A percentile compares a stretch with the other conserved stretches of the same genome.
These are phyloP conservation scores for Lathyrus sativus DNA, from an alignment of 306 rosid genomes.

Conservation along the genomic window DNA sequence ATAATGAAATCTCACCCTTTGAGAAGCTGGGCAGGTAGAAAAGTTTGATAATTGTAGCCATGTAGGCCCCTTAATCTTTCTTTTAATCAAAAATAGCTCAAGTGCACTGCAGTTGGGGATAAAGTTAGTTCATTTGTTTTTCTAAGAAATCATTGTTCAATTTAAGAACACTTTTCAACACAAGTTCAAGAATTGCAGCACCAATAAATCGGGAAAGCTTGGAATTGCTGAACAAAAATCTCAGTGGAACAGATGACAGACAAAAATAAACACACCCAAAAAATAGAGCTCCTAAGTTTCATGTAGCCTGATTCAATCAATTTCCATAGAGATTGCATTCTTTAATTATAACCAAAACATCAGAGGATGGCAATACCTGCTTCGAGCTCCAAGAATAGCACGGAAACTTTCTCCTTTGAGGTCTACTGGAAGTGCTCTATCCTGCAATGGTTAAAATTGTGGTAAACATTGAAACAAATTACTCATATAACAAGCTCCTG, in stretches of 20 bases:
- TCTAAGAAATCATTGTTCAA: conserved; percentile 26
- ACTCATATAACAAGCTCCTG: conserved; percentile 14
- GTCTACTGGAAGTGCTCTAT: conserved; percentile 75
- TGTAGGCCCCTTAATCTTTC: conserved; percentile 91
- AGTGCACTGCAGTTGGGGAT: conserved; percentile 70
- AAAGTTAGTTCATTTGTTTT: conserved; percentile 33
- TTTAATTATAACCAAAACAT: conserved; percentile 31
- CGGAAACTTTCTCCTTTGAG: conserved; percentile 73
- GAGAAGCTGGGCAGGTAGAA: conserved; percentile 55
- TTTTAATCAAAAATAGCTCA: conserved; percentile 84
- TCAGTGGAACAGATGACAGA: neutral
- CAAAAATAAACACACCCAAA: conserved; percentile 16
- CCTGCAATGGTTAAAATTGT: conserved; percentile 48
- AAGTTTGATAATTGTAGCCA: conserved; percentile 77
- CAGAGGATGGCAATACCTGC: conserved; percentile 59
- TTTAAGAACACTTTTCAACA: conserved; percentile 3
- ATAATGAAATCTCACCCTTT: conserved; percentile 62
- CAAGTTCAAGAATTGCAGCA: neutral
- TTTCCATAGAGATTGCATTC: conserved; percentile 15
- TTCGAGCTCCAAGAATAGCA: conserved; percentile 77
- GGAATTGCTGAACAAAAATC: conserved; percentile 19
- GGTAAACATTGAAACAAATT: neutral
- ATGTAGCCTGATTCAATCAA: conserved; percentile 17
- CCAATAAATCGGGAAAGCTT: conserved; percentile 7
- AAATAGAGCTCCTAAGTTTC: conserved; percentile 20